Percentiles rank a stretch among this genome's conserved stretches.
These are phyloP conservation scores for Polyrhizophydium stewartii DNA, from an alignment of 371 early-diverging fungal genomes.

Conservation along the genomic window DNA sequence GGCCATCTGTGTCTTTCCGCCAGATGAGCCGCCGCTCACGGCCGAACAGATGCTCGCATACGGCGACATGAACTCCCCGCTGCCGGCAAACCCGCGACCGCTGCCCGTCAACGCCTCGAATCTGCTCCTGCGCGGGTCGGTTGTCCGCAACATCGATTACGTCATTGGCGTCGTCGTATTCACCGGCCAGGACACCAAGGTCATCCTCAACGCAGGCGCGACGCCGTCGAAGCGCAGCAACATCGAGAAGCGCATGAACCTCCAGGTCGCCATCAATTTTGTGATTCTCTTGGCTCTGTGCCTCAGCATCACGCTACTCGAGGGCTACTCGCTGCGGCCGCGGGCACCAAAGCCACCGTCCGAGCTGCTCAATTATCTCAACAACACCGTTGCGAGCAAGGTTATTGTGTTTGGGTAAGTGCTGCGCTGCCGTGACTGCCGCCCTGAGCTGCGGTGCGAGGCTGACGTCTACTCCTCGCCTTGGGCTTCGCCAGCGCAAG, in stretches of 20 bases:
- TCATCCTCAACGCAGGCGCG: constrained; percentile 78
- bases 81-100: background rate
- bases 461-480: no score
- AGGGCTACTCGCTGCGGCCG: no score
- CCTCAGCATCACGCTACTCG: background rate
- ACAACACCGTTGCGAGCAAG: background rate
- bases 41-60: constrained; percentile 13
- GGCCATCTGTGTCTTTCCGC: background rate
- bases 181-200: constrained; percentile 92
- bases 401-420: background rate
- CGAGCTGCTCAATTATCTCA: background rate
- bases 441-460: no score
- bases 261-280: constrained; percentile 47
- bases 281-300: constrained; percentile 8
- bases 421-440: no score
- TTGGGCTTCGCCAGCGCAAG: constrained; percentile 8
- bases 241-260: constrained; percentile 88
- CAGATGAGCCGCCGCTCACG: constrained; percentile 19
- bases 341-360: background rate
- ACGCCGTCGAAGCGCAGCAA: constrained; percentile 89
- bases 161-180: constrained; percentile 79
- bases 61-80: background rate
- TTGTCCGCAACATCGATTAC: constrained; percentile 84
- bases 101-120: constrained; percentile 75
- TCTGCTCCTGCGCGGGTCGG: constrained; percentile 85